phyloP scores from a whole-genome alignment of 495 filamentous ascomycete genomes.

The Hypoxylon fragiforme region DNA sequence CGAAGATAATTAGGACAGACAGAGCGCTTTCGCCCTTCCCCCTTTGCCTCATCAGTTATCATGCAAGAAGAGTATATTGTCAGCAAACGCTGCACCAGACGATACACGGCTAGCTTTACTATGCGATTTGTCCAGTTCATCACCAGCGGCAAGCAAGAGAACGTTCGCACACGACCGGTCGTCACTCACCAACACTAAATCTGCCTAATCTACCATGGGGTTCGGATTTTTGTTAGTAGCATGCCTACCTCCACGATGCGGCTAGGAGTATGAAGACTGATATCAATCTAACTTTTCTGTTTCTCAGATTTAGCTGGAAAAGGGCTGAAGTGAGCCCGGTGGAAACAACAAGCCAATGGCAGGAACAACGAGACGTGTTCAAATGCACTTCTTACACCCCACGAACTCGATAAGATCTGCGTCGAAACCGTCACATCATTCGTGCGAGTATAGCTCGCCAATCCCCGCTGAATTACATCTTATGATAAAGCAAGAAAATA shows the following conservation, averaged over 20 bases:
- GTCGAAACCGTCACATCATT: background rate
- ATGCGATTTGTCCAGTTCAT: slow-evolving; percentile 39
- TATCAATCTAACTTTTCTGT: too few species aligned
- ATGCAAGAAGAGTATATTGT: slow-evolving; percentile 32
- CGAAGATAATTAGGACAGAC: too few species aligned
- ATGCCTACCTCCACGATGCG: background rate
- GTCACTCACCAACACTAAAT: slow-evolving; percentile 29
- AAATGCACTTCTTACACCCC: slow-evolving; percentile 22
- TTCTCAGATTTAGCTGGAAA: slow-evolving; percentile 11
- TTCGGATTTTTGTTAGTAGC: slow-evolving; percentile 8
- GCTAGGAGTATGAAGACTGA: slow-evolving; percentile 1
- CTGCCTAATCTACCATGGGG: too few species aligned
- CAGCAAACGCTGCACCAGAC: slow-evolving; percentile 20
- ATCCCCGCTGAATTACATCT: too few species aligned
- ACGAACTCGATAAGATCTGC: slow-evolving; percentile 11
- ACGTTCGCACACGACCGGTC: slow-evolving; percentile 31
- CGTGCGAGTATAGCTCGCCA: background rate
- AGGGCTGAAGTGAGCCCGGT: background rate
- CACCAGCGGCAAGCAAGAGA: slow-evolving; percentile 40
- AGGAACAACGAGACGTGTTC: slow-evolving; percentile 15
- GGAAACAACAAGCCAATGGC: slow-evolving; percentile 13
- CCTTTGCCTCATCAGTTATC: background rate
- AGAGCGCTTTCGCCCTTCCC: too few species aligned
- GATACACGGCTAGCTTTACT: slow-evolving; percentile 14
- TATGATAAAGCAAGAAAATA: too few species aligned